These are phyloP conservation scores for Monilinia laxa DNA, from an alignment of 2,329 filamentous ascomycete genomes.

Conservation along the genomic window DNA sequence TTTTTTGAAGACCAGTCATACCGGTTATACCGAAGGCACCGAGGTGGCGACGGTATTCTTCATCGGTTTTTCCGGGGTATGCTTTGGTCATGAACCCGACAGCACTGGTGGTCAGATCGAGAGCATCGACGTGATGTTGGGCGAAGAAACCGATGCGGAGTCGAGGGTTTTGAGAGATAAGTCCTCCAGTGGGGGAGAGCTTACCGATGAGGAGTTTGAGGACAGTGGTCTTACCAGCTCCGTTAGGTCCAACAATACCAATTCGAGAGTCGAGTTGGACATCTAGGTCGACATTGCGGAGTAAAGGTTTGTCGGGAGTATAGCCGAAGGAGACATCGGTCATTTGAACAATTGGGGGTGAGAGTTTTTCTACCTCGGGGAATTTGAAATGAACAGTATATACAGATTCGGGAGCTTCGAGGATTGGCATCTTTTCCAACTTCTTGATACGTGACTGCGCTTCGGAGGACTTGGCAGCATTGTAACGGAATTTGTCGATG, in stretches of 20 bases:
- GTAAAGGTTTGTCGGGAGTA: conserved; percentile 71
- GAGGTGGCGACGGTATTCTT: conserved; percentile 93
- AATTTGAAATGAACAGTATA: conserved; percentile 98
- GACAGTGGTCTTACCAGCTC: conserved; percentile 98
- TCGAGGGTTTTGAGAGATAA: conserved; percentile 86
- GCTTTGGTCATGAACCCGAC: conserved; percentile 95
- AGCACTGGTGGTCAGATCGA: conserved; percentile 84
- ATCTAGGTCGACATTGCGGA: conserved; percentile 87
- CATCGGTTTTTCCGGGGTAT: conserved; percentile 88
- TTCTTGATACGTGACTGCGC: conserved; percentile 99
- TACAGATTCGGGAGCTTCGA: conserved; percentile 86
- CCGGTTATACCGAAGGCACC: conserved; percentile 89
- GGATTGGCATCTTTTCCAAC: conserved; percentile 90
- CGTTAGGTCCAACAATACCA: conserved; percentile 98
- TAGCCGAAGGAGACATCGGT: conserved; percentile 89
- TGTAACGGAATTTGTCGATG: conserved; percentile 99
- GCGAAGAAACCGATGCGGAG: conserved; percentile 95
- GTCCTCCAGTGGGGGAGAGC: conserved; percentile 70
- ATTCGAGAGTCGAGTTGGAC: conserved; percentile 98
- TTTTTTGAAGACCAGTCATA: conserved; percentile 94
- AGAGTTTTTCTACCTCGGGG: conserved; percentile 95
- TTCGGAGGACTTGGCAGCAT: conserved; percentile 97
- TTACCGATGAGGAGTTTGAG: conserved; percentile 94
- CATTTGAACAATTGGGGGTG: conserved; percentile 98
- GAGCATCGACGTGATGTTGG: conserved; percentile 95